Evolutionary conservation across 371 early-diverging fungal species (phyloP), one percentile per base, ranked within the genome.

Genomic region (Gilbertella persicaria): DNA sequence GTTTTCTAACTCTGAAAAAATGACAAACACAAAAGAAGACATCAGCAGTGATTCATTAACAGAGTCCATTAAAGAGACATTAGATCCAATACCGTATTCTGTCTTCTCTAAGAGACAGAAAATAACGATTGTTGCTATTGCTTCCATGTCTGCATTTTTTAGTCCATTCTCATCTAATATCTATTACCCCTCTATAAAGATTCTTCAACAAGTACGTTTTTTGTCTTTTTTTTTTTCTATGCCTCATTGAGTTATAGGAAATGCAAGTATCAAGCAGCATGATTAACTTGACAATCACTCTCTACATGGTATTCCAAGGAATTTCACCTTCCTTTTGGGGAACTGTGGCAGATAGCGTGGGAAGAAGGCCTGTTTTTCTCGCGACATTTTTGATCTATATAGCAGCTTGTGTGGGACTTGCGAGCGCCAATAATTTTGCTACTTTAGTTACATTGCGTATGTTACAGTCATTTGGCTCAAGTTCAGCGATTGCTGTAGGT

Each of bases 401-500:
- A n/a, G 51, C 73, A 1, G 83, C 85, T 1, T 84, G 82, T 44
- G 57, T 85, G 16, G 84, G 85, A 9, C 62, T 80, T 2, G 86
- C 86, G 7, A 50, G 81, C 29, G 62, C 84, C 5, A 55, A 55
- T n/a, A 76, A 57, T 28, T 76, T 81, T 51, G 50, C 60, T 16
- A 58, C 68, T 16, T 66, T 89, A 28, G 66, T 88, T 25, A 64
- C 66, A 9, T 72, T 83, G 49, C 84, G 90, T 2, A 72, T 84
- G 51, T 54, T 88, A 26, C 90, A 89, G 60, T 78, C 87, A 1
- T 75, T 81, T 33, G 88, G 89, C 0, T 66, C 84, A 5, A 80
- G 83, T 24, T 84, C 89, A 0, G 84, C 83, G 0, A 73, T 86
- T 21, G 74, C 86, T 2, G 79, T 88, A 2, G 87, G 89, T 6